Base-by-base conservation (phyloP, 345 rosid species). In the Arabis hirsuta region DNA sequence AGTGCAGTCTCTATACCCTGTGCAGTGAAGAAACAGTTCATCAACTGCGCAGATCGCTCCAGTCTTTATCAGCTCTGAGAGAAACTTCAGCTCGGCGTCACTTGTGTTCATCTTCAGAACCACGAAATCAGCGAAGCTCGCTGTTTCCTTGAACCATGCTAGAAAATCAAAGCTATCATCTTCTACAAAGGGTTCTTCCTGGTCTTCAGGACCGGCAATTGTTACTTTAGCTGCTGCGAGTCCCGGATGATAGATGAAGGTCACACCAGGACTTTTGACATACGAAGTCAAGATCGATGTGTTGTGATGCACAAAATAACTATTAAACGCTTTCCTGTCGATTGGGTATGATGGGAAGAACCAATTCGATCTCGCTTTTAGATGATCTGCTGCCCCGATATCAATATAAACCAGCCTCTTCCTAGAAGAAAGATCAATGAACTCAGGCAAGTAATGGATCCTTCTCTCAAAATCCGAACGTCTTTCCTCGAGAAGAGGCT, bases 211-310 rank as follows among this genome's bases (percentile, higher is more conserved):
- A 36, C n/a, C 13, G 2, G 62, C 12, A 34, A 54, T 7, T 14
- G 69, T 27, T 38, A 20, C 55, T 29, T 51, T 20, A 11, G 29
- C 66, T 52, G 81, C 86, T 19, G 83, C 83, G 1, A 93, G 94
- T 32, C 84, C 98, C 0, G 98, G 98, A 63, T 87, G 82, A 73
- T 93, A 90, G 63, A 93, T 78, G 67, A 93, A 90, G 73, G 87
- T 85, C 8, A 86, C 72, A 7, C 97, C 95, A 0, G 96, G 89
- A 46, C 73, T 82, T 71, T 86, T 86, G 42, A 90, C 87, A 50
- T 82, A 84, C 13, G 89, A 84, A 16, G 86, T 88, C 79, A 93
- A 77, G 26, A 86, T 82, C 0, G 96, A 90, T 32, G 94, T 76
- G 72, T 90, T 90, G 64, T 90, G 95, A 69, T 90, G 91, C 5